phyloP scores from a whole-genome alignment of 148 eudicot genomes.

The Vaccinium myrtillus region DNA sequence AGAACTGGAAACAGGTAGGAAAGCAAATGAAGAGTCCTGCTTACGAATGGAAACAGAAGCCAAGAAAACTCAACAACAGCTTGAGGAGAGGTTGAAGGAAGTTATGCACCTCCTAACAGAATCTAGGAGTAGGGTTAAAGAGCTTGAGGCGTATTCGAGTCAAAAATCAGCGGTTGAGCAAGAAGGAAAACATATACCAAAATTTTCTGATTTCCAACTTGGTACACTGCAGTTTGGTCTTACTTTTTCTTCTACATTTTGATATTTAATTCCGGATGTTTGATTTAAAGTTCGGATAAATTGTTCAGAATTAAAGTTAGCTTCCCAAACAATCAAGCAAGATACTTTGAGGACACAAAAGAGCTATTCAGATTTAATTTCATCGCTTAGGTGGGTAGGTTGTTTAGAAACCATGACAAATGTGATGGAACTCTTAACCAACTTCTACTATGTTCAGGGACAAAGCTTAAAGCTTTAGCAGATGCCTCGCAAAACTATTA shows the following conservation, averaged over 20 bases:
- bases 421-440: not conserved
- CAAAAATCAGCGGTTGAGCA: slow-evolving; percentile 51
- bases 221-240: slow-evolving; percentile 59
- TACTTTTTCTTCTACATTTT: slow-evolving; percentile 8
- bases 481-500: slow-evolving; percentile 66
- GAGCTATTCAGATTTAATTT: slow-evolving; percentile 62
- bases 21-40: slow-evolving; percentile 44
- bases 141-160: slow-evolving; percentile 54
- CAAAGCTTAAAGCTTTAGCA: slow-evolving; percentile 51
- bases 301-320: slow-evolving; percentile 62
- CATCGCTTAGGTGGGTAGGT: slow-evolving; percentile 54
- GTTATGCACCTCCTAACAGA: slow-evolving; percentile 40
- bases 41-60: slow-evolving; percentile 44
- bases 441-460: slow-evolving; percentile 39
- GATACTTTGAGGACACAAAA: slow-evolving; percentile 60
- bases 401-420: not conserved
- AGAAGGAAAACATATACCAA: slow-evolving; percentile 58
- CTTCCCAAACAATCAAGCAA: slow-evolving; percentile 70
- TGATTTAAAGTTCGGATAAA: slow-evolving; percentile 17
- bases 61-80: slow-evolving; percentile 37
- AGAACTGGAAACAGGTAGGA: slow-evolving; percentile 51
- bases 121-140: slow-evolving; percentile 48
- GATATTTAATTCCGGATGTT: slow-evolving; percentile 12
- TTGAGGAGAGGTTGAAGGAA: slow-evolving; percentile 58
- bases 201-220: slow-evolving; percentile 55